Evolutionary conservation across 2,329 filamentous ascomycete species (phyloP).

Genomic region (Tolypocladium album): DNA sequence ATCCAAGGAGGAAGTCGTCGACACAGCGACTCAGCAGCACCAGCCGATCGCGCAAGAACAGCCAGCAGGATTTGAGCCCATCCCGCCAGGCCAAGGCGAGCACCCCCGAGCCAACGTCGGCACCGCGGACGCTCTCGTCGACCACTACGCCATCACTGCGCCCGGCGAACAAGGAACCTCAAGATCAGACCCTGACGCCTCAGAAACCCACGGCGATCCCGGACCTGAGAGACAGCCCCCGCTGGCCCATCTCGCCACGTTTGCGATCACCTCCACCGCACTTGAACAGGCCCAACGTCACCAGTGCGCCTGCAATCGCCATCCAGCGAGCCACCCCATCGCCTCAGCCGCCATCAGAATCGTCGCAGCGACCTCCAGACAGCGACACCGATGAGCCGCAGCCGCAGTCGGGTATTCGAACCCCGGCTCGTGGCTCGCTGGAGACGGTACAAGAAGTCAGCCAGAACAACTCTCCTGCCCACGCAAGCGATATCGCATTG

Average conservation of each 20-base stretch:
- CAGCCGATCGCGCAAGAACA: slow-evolving; percentile 52
- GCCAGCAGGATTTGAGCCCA: slow-evolving; percentile 53
- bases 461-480: slow-evolving; percentile 58
- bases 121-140: slow-evolving; percentile 58
- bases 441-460: slow-evolving; percentile 92
- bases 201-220: slow-evolving; percentile 45
- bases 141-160: slow-evolving; percentile 56
- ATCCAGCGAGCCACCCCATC: slow-evolving; percentile 40
- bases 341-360: slow-evolving; percentile 26
- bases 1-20: slow-evolving; percentile 23
- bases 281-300: slow-evolving; percentile 33
- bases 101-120: slow-evolving; percentile 48
- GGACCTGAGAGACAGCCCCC: slow-evolving; percentile 46
- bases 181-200: slow-evolving; percentile 49
- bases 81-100: slow-evolving; percentile 39
- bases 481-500: slow-evolving; percentile 29
- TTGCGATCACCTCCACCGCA: slow-evolving; percentile 65
- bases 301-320: slow-evolving; percentile 36
- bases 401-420: slow-evolving; percentile 41
- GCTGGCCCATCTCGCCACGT: slow-evolving; percentile 70
- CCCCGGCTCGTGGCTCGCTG: slow-evolving; percentile 53
- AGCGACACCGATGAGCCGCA: slow-evolving; percentile 42
- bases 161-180: slow-evolving; percentile 48
- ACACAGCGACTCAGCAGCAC: slow-evolving; percentile 25
- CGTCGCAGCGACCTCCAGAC: slow-evolving; percentile 29